These are phyloP conservation scores for Rasamsonia emersonii DNA, from an alignment of 2,329 filamentous ascomycete genomes.

Conservation along the genomic window DNA sequence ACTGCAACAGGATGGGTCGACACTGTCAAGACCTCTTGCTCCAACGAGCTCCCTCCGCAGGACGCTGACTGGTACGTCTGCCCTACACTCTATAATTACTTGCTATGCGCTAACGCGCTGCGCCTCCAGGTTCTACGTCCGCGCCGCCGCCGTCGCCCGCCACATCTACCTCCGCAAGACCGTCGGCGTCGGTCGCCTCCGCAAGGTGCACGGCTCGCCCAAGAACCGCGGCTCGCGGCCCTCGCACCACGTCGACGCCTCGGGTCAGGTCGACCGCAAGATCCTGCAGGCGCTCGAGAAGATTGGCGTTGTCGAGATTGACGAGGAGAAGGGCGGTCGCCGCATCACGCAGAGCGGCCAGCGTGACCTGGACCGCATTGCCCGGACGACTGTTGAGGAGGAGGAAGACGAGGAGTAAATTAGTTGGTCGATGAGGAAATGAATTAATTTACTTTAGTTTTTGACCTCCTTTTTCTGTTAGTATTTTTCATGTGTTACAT, in stretches of 20 bases:
- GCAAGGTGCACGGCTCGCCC: constrained; percentile 90
- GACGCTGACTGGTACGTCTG: constrained; percentile 89
- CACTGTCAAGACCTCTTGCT: constrained; percentile 95
- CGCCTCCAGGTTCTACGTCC: constrained; percentile 69
- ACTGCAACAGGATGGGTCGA: constrained; percentile 84
- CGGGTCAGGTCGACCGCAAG: constrained; percentile 94
- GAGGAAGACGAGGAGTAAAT: constrained; percentile 38
- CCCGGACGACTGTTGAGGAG: constrained; percentile 57
- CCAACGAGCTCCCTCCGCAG: constrained; percentile 97
- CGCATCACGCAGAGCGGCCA: constrained; percentile 97
- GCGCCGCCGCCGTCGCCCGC: constrained; percentile 88
- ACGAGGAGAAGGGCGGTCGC: constrained; percentile 97
- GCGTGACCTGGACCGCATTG: constrained; percentile 96
- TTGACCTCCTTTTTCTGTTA: too few relatives aligned
- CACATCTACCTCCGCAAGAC: constrained; percentile 99
- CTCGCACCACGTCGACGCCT: constrained; percentile 91
- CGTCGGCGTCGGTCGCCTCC: constrained; percentile 93
- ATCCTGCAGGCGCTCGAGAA: constrained; percentile 96
- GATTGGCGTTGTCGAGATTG: constrained; percentile 95
- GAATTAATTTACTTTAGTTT: not conserved
- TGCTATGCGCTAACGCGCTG: too few relatives aligned
- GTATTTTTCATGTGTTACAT: too few relatives aligned
- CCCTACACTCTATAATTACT: too few relatives aligned
- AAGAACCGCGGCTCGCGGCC: constrained; percentile 95
- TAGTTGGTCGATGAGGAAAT: constrained; percentile 11